These are phyloP conservation scores for Clitopilus passeckerianus DNA, from an alignment of 768 basidiomycete species.

Conservation along the genomic window DNA sequence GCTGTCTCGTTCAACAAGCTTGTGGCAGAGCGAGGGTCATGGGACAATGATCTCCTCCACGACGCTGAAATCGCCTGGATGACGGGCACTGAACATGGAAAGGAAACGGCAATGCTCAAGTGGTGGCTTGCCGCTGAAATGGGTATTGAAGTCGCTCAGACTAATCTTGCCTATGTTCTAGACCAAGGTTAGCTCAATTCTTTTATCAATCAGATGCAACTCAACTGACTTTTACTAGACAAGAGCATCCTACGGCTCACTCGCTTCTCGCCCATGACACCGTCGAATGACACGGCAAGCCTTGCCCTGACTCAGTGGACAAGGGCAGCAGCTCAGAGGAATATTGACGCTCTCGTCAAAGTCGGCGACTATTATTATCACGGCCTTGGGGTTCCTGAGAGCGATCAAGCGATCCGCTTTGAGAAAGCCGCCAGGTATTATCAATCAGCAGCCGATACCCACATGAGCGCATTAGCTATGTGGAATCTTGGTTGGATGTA, in stretches of 20 bases:
- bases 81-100: conserved; percentile 63
- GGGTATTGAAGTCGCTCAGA: conserved; percentile 90
- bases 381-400: conserved; percentile 74
- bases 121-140: conserved; percentile 96
- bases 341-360: conserved; percentile 96
- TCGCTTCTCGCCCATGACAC: conserved; percentile 62
- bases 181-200: conserved; percentile 68
- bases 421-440: conserved; percentile 95
- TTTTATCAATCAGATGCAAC: neutral
- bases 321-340: conserved; percentile 87
- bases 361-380: conserved; percentile 97
- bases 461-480: conserved; percentile 90
- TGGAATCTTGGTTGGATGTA: conserved; percentile 99
- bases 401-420: conserved; percentile 57
- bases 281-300: conserved; percentile 77
- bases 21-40: conserved; percentile 86
- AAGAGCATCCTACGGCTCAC: conserved; percentile 65
- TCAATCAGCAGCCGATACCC: conserved; percentile 90
- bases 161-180: conserved; percentile 87
- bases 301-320: conserved; percentile 92
- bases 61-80: conserved; percentile 80
- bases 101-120: conserved; percentile 80
- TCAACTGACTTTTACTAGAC: conserved; percentile 35
- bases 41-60: conserved; percentile 74
- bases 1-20: conserved; percentile 93